phyloP scores from a whole-genome alignment of 2,329 filamentous ascomycete genomes.

The Colletotrichum sp. region DNA sequence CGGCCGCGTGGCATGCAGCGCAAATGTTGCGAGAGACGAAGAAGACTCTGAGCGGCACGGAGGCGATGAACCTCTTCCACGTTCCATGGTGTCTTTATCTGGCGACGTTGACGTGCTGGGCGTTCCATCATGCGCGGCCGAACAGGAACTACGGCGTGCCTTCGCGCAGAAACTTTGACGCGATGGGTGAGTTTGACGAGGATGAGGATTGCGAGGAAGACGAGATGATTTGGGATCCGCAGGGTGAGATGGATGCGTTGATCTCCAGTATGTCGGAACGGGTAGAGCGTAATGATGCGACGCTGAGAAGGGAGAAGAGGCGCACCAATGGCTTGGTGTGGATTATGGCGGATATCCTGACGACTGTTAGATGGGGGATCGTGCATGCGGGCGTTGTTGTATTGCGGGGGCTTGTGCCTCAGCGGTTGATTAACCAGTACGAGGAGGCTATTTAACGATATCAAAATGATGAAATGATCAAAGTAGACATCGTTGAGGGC shows the following conservation, averaged over 20 bases:
- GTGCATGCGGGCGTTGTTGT: constrained; percentile 67
- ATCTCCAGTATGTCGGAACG: constrained; percentile 42
- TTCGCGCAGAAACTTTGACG: constrained; percentile 6
- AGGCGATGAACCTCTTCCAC: constrained; percentile 61
- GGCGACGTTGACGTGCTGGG: constrained; percentile 63
- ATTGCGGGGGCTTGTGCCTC: constrained; percentile 40
- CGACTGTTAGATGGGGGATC: constrained; percentile 65
- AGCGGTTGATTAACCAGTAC: constrained; percentile 33
- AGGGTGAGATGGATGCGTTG: constrained; percentile 51
- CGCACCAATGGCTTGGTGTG: constrained; percentile 58
- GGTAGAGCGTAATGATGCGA: constrained; percentile 25
- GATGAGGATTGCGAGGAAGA: constrained; percentile 36
- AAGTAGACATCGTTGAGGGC: neutral
- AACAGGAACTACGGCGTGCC: neutral
- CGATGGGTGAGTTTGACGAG: constrained; percentile 17
- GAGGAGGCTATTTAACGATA: neutral
- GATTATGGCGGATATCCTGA: constrained; percentile 59
- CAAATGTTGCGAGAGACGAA: constrained; percentile 55
- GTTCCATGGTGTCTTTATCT: constrained; percentile 68
- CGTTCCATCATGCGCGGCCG: constrained; percentile 52
- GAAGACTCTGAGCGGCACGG: constrained; percentile 53
- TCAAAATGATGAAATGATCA: neutral
- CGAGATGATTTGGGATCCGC: constrained; percentile 56
- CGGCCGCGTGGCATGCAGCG: constrained; percentile 60
- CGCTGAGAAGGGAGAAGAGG: constrained; percentile 45